Conservation (phyloP, 352 stramenopile genomes). For the Globisporangium perplexum region DNA sequence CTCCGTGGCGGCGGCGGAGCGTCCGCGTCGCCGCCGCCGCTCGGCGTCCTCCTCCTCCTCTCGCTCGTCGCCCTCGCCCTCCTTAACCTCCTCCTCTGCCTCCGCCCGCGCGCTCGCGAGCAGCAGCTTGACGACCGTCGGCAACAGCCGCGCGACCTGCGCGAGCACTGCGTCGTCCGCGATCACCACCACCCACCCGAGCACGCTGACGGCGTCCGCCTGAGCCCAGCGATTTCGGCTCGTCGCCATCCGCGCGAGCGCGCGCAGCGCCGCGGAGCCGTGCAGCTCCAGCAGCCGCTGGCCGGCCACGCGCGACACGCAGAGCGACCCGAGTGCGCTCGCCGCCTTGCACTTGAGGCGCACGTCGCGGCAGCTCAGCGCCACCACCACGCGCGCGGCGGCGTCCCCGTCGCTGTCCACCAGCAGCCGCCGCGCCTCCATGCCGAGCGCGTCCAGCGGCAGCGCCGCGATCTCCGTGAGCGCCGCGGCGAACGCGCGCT, state of each 20-base stretch:
- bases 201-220: slow-evolving; percentile 66
- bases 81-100: neutral
- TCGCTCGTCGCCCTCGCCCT: neutral
- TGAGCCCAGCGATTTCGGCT: slow-evolving; percentile 72
- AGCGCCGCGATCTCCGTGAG: slow-evolving; percentile 69
- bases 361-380: slow-evolving; percentile 53
- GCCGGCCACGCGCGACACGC: slow-evolving; percentile 64
- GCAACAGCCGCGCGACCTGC: slow-evolving; percentile 32
- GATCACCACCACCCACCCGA: slow-evolving; percentile 73
- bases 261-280: slow-evolving; percentile 26
- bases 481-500: slow-evolving; percentile 53
- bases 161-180: slow-evolving; percentile 40
- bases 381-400: slow-evolving; percentile 34
- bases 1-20: slow-evolving; percentile 25
- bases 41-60: neutral
- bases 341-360: slow-evolving; percentile 77
- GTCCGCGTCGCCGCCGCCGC: slow-evolving; percentile 1
- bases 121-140: slow-evolving; percentile 36
- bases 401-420: slow-evolving; percentile 16
- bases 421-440: slow-evolving; percentile 63
- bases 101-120: slow-evolving; percentile 25
- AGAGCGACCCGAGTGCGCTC: slow-evolving; percentile 65
- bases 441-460: slow-evolving; percentile 56
- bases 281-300: slow-evolving; percentile 49
- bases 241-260: slow-evolving; percentile 51